phyloP scores from a whole-genome alignment of 1,284 basidiomycete genomes.

The Omphalotus olearius region DNA sequence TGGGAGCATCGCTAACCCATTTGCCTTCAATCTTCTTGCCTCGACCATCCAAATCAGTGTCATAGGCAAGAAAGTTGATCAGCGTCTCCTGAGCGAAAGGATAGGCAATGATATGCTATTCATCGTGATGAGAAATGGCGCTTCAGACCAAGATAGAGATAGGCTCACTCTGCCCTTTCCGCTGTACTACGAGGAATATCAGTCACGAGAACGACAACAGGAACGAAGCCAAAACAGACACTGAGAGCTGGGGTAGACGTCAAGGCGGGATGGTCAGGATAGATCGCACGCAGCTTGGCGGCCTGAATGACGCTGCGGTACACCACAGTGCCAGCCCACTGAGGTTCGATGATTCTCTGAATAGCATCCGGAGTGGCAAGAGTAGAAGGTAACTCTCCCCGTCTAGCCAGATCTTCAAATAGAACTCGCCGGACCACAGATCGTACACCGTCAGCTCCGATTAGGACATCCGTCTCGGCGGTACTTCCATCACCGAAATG shows the following conservation, averaged over 20 bases:
- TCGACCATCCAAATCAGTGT: constrained; percentile 34
- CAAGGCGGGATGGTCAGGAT: constrained; percentile 33
- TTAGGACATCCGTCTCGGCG: constrained; percentile 40
- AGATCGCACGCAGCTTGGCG: constrained; percentile 20
- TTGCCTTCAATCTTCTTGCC: constrained; percentile 35
- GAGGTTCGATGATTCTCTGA: constrained; percentile 26
- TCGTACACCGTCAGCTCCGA: constrained; percentile 44
- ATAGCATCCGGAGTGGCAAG: constrained; percentile 14
- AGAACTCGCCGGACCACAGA: constrained; percentile 17
- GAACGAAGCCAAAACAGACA: constrained; percentile 1
- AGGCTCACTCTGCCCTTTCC: constrained; percentile 36
- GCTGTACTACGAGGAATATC: constrained; percentile 28
- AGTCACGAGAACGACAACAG: not conserved
- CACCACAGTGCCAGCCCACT: constrained; percentile 30
- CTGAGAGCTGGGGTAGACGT: constrained; percentile 33
- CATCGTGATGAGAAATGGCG: not conserved
- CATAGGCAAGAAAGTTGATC: constrained; percentile 47
- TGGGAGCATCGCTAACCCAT: constrained; percentile 36
- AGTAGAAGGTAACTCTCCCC: constrained; percentile 15
- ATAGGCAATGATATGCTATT: constrained; percentile 44
- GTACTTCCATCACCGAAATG: constrained; percentile 39
- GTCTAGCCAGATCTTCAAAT: constrained; percentile 18
- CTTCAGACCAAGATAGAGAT: constrained; percentile 3
- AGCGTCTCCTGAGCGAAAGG: constrained; percentile 40
- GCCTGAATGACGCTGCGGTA: constrained; percentile 33